Conservation (phyloP, 495 filamentous ascomycete genomes). For the Penicillium dipodomyicola region DNA sequence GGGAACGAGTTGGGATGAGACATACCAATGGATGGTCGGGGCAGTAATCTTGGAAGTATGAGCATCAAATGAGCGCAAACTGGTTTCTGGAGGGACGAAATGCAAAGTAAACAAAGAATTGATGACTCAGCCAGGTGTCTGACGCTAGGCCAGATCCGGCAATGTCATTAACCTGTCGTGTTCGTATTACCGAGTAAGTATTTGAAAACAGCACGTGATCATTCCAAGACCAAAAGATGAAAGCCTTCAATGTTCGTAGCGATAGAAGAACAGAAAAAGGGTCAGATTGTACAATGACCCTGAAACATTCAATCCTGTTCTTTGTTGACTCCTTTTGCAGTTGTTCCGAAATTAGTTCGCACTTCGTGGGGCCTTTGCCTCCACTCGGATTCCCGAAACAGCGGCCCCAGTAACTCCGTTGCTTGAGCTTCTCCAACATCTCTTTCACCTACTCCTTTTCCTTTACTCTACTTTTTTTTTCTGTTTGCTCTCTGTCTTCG, state of each 20-base stretch:
- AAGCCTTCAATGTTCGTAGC: not conserved
- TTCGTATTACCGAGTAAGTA: constrained; percentile 6
- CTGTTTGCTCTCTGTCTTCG: constrained; percentile 11
- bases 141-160: constrained; percentile 12
- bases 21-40: constrained; percentile 14
- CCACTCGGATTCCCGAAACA: constrained; percentile 33
- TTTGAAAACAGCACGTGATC: constrained; percentile 22
- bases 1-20: not conserved
- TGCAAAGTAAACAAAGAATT: constrained; percentile 37
- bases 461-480: constrained; percentile 15
- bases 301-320: not conserved
- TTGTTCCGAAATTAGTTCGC: not conserved
- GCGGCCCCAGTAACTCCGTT: constrained; percentile 31
- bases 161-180: constrained; percentile 15
- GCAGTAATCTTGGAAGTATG: constrained; percentile 3
- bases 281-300: not conserved
- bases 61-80: constrained; percentile 14
- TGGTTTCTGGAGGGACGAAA: constrained; percentile 43
- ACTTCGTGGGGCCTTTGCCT: constrained; percentile 16
- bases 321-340: not conserved
- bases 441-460: constrained; percentile 23
- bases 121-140: constrained; percentile 28
- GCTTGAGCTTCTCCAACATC: constrained; percentile 23
- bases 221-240: not conserved
- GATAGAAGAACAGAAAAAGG: not conserved